A percentile compares a stretch with the other conserved stretches of the same genome.
Evolutionary conservation across 495 filamentous ascomycete genomes (phyloP).

Genomic region (Hamigera avellanea): DNA sequence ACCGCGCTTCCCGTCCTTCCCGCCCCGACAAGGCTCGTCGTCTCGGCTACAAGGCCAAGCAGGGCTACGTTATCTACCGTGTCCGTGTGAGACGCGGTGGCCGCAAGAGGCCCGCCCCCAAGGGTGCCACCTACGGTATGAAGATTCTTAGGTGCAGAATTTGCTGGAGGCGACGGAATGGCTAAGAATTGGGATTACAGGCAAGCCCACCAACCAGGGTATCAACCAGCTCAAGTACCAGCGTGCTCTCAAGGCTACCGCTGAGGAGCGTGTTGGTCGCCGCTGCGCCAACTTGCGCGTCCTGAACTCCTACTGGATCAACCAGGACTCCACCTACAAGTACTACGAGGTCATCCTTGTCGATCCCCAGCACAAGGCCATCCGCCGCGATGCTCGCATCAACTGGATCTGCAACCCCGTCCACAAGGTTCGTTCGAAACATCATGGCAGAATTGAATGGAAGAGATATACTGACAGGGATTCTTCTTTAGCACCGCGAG

Average conservation of each 20-base stretch:
- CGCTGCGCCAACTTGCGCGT: slow-evolving; percentile 97
- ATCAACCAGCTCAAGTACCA: slow-evolving; percentile 99
- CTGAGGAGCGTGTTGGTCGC: slow-evolving; percentile 98
- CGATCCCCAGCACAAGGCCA: slow-evolving; percentile 99
- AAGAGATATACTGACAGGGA: slow-evolving; percentile 11
- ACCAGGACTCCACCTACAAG: slow-evolving; percentile 99
- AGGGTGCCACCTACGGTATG: slow-evolving; percentile 96
- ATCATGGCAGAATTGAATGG: background rate
- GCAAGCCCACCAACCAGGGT: slow-evolving; percentile 99
- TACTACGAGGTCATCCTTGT: slow-evolving; percentile 99
- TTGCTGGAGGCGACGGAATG: background rate
- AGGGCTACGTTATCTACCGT: slow-evolving; percentile 99
- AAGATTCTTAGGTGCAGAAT: too few species aligned
- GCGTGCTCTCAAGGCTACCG: slow-evolving; percentile 90
- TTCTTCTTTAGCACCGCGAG: slow-evolving; percentile 68
- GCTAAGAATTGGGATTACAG: slow-evolving; percentile 28
- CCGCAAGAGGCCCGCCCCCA: slow-evolving; percentile 86
- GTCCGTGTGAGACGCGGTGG: slow-evolving; percentile 94
- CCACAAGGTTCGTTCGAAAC: slow-evolving; percentile 59
- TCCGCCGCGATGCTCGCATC: slow-evolving; percentile 96
- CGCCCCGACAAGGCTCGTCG: slow-evolving; percentile 99
- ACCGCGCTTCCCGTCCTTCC: slow-evolving; percentile 95
- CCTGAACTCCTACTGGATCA: slow-evolving; percentile 99
- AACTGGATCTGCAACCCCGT: slow-evolving; percentile 99
- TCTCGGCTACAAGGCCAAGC: slow-evolving; percentile 99